Evolutionary conservation across 768 basidiomycete genomes (phyloP).

Genomic region (Mycena metata): DNA sequence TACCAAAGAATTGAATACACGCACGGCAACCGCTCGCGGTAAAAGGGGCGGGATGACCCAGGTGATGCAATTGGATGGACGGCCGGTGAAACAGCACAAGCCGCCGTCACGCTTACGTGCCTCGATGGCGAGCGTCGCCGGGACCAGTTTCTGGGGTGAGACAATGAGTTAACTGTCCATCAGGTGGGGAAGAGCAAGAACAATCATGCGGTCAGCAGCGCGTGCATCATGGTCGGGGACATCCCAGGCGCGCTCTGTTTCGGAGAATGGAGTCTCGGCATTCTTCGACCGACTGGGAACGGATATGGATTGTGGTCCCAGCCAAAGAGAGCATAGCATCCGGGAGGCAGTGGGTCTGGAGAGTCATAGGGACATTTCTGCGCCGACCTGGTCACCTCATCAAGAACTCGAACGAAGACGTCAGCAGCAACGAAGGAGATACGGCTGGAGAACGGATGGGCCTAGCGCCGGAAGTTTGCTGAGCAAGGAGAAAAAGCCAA

Average conservation of each 20-base stretch:
- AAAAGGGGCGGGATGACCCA: conserved; percentile 28
- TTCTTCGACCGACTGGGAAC: conserved; percentile 3
- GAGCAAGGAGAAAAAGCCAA: conserved; percentile 29
- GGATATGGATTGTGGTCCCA: conserved; percentile 10
- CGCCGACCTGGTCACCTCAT: conserved; percentile 18
- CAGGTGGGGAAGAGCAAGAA: conserved; percentile 1
- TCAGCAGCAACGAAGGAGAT: conserved; percentile 23
- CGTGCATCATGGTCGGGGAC: conserved; percentile 14
- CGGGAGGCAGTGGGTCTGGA: conserved; percentile 14
- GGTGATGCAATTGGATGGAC: conserved; percentile 16
- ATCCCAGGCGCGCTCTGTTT: conserved; percentile 10
- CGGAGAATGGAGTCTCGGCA: conserved; percentile 16
- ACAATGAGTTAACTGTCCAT: conserved; percentile 12
- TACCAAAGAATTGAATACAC: background rate
- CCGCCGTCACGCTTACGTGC: conserved; percentile 18
- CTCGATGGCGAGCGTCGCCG: conserved; percentile 12
- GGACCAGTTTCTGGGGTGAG: conserved; percentile 26
- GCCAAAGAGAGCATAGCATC: conserved; percentile 28
- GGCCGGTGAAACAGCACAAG: conserved; percentile 26
- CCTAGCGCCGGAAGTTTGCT: conserved; percentile 7
- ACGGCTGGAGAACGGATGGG: conserved; percentile 26
- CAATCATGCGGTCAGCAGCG: conserved; percentile 22
- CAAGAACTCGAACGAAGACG: conserved; percentile 20
- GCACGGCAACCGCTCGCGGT: background rate
- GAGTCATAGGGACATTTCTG: conserved; percentile 13